phyloP scores from a whole-genome alignment of 164 flowering plant species.

The Magnolia changhungtana region DNA sequence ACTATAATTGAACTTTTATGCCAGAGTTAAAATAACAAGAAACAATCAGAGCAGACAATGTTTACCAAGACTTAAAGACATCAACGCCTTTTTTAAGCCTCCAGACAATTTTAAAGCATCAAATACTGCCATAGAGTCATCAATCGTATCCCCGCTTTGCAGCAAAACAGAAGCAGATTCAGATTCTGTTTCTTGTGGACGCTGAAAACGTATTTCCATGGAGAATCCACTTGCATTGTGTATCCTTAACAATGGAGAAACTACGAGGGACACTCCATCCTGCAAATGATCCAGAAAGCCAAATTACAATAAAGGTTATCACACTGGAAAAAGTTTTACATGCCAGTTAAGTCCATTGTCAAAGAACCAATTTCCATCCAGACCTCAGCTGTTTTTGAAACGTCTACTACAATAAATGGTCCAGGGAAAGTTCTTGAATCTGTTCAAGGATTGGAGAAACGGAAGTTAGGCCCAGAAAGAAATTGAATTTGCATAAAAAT shows the following conservation, averaged over 20 bases:
- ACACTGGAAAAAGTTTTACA: not conserved
- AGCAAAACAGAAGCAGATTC: slow-evolving; percentile 58
- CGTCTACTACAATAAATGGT: slow-evolving; percentile 76
- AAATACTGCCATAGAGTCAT: slow-evolving; percentile 77
- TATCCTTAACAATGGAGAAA: slow-evolving; percentile 79
- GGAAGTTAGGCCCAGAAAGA: not conserved
- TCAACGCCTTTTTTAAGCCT: slow-evolving; percentile 65
- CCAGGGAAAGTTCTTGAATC: slow-evolving; percentile 80
- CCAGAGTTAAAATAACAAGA: not conserved
- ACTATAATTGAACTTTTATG: not conserved
- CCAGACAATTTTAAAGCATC: slow-evolving; percentile 68
- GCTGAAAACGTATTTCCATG: slow-evolving; percentile 67
- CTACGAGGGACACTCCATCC: slow-evolving; percentile 72
- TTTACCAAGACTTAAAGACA: slow-evolving; percentile 80
- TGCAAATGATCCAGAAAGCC: slow-evolving; percentile 24
- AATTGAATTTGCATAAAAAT: not conserved
- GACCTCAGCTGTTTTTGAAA: slow-evolving; percentile 69
- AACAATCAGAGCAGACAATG: not conserved
- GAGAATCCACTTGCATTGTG: slow-evolving; percentile 78
- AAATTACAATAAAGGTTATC: not conserved
- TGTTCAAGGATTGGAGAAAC: slow-evolving; percentile 28
- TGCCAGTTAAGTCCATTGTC: not conserved
- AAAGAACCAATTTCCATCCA: slow-evolving; percentile 9
- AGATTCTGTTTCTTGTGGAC: slow-evolving; percentile 54
- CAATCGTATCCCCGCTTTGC: slow-evolving; percentile 64